Percentiles rank a stretch among this genome's conserved stretches.
Conservation (phyloP, 2,329 filamentous ascomycete species). For the Stromatinia cepivora region DNA sequence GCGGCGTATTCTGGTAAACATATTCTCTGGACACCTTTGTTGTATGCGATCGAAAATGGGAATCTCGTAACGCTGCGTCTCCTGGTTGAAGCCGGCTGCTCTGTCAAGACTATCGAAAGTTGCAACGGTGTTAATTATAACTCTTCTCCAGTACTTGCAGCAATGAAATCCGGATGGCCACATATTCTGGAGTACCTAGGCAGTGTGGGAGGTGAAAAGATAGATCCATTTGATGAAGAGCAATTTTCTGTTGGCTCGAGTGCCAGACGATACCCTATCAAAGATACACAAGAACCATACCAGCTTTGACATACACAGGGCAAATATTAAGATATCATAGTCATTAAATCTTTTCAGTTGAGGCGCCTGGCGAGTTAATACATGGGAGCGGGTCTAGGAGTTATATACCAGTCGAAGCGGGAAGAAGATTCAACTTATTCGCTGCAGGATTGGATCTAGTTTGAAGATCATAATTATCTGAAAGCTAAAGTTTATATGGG, state of each 20-base stretch:
- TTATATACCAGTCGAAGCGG: not conserved
- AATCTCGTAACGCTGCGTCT: not conserved
- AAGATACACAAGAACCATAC: not conserved
- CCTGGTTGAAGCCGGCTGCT: not conserved
- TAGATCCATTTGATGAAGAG: not conserved
- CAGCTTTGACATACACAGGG: not conserved
- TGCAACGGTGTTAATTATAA: too few species aligned
- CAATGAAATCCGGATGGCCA: not conserved
- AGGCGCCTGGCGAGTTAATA: not conserved
- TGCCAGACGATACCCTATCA: not conserved
- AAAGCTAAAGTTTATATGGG: too few species aligned
- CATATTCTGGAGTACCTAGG: not conserved
- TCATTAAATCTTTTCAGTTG: fast-evolving
- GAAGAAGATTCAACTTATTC: not conserved
- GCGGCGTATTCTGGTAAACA: not conserved
- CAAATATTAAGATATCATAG: not conserved
- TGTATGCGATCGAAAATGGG: not conserved
- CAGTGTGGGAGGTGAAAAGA: not conserved
- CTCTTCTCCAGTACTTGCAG: not conserved
- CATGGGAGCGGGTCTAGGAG: not conserved
- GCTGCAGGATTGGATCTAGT: too few species aligned
- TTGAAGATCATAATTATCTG: too few species aligned
- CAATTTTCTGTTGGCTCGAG: not conserved
- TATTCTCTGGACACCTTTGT: not conserved
- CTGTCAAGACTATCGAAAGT: not conserved